Percentiles rank a stretch among this genome's conserved stretches.
Conservation (phyloP, 176 grass and related monocot species). For the Oryza rufipogon region DNA sequence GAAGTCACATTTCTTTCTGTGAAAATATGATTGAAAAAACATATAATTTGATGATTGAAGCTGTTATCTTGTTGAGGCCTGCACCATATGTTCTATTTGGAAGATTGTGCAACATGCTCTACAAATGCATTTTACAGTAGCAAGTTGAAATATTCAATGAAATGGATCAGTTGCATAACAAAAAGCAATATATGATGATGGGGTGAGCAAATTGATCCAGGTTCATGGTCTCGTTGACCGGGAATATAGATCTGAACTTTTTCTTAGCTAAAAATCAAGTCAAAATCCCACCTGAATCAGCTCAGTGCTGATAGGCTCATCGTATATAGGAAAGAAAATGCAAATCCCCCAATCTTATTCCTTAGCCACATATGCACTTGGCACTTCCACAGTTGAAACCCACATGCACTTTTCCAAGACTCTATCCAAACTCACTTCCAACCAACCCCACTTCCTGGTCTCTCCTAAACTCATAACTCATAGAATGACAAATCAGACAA, state of each 20-base stretch:
- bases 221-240: background rate
- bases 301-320: background rate
- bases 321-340: background rate
- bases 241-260: background rate
- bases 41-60: too few species aligned
- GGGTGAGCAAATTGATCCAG: background rate
- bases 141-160: background rate
- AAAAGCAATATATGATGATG: background rate
- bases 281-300: background rate
- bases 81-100: background rate
- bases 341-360: background rate
- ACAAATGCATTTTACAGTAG: constrained; percentile 2
- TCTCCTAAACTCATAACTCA: background rate
- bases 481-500: background rate
- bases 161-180: background rate
- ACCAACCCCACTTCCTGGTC: background rate
- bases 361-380: background rate
- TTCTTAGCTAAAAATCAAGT: background rate
- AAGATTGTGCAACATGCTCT: background rate
- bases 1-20: background rate
- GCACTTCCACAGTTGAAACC: background rate
- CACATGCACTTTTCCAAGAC: background rate
- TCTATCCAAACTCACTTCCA: background rate
- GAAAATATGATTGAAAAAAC: background rate
- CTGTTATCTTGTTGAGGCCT: background rate